phyloP scores from a whole-genome alignment of 352 stramenopile species.

The Phytophthora constricta region DNA sequence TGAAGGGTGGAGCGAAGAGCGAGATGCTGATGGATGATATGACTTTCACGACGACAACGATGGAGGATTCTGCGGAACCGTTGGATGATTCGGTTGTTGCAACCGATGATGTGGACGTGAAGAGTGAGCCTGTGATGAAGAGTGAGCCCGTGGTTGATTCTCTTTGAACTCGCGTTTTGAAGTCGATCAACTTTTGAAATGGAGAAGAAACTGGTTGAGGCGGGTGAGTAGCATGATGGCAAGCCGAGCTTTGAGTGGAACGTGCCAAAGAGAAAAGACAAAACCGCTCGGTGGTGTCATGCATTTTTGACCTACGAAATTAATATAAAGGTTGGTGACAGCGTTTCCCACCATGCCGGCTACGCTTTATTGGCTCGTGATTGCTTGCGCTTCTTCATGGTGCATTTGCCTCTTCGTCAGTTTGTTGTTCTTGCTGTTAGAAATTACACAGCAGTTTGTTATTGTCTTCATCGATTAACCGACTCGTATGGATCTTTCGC shows the following conservation, averaged over 20 bases:
- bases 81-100: constrained; percentile 9
- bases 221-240: no score
- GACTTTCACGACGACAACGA: constrained; percentile 18
- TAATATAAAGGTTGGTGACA: constrained; percentile 31
- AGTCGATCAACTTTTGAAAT: constrained; percentile 11
- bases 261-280: background rate
- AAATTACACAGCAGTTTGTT: no score
- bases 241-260: no score
- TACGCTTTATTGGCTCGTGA: constrained; percentile 8
- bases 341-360: constrained; percentile 2
- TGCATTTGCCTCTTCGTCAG: no score
- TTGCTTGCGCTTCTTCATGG: constrained; percentile 9
- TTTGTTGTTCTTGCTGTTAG: no score
- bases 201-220: no score
- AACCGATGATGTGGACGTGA: constrained; percentile 33
- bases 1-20: constrained; percentile 55
- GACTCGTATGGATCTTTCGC: no score
- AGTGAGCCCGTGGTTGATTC: constrained; percentile 38
- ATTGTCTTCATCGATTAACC: no score
- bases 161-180: background rate
- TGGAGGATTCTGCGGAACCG: constrained; percentile 7
- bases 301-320: constrained; percentile 30
- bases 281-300: constrained; percentile 5
- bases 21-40: constrained; percentile 36
- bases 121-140: constrained; percentile 45